These are phyloP conservation scores for Ceratocystis diversiconidia DNA, from an alignment of 2,329 filamentous ascomycete genomes.

Conservation along the genomic window DNA sequence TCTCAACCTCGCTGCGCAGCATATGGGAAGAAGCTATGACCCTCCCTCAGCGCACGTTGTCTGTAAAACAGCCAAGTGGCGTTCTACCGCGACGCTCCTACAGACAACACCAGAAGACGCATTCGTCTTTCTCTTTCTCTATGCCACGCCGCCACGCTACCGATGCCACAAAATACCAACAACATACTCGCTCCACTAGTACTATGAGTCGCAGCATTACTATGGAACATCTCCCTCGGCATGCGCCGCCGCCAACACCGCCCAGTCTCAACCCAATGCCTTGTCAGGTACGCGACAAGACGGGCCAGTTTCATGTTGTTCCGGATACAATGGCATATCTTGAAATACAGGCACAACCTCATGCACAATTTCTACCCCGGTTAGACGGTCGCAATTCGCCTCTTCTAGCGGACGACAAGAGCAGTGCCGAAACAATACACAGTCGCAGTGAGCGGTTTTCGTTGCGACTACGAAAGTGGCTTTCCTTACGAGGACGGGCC, in stretches of 20 bases:
- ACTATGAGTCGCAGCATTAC: slow-evolving; percentile 14
- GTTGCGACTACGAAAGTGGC: slow-evolving; percentile 5
- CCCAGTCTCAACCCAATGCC: slow-evolving; percentile 11
- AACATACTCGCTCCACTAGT: neutral
- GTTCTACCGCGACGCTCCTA: neutral
- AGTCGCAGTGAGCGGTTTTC: slow-evolving; percentile 8
- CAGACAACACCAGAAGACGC: neutral
- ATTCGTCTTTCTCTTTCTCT: slow-evolving; percentile 3
- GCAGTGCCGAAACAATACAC: neutral
- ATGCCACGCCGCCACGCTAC: neutral
- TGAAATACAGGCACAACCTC: slow-evolving; percentile 10
- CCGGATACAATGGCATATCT: slow-evolving; percentile 10
- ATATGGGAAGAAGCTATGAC: slow-evolving; percentile 12
- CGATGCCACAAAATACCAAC: neutral
- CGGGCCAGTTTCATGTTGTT: slow-evolving; percentile 15
- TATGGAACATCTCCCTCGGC: neutral
- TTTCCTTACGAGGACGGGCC: neutral
- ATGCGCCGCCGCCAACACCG: slow-evolving; percentile 7
- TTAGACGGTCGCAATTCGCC: neutral
- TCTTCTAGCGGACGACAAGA: neutral
- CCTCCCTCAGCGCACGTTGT: slow-evolving; percentile 12
- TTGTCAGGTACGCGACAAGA: slow-evolving; percentile 11
- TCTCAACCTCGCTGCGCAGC: slow-evolving; percentile 6
- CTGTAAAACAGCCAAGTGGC: neutral
- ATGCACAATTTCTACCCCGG: neutral